A percentile compares a stretch with the other conserved stretches of the same genome.
Evolutionary conservation across 2,329 filamentous ascomycete genomes (phyloP).

Genomic region (Corniculantispora saksenae): DNA sequence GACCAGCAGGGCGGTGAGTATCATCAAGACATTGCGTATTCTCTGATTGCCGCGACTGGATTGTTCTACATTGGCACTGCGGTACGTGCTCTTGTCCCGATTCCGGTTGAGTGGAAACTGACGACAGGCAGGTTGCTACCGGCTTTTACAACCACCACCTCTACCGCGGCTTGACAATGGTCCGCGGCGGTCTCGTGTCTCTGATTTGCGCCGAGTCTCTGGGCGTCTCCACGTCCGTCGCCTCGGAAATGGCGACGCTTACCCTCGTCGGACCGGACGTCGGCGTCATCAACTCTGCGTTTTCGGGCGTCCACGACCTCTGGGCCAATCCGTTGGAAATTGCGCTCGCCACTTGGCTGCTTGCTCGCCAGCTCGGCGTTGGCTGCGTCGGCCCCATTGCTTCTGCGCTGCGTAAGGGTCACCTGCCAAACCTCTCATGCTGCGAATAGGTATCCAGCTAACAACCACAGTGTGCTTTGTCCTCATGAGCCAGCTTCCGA

Average conservation of each 20-base stretch:
- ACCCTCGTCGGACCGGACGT: slow-evolving; percentile 21
- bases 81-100: slow-evolving; percentile 13
- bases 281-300: slow-evolving; percentile 16
- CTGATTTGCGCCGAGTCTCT: slow-evolving; percentile 23
- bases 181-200: slow-evolving; percentile 31
- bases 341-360: slow-evolving; percentile 18
- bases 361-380: slow-evolving; percentile 19
- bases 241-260: slow-evolving; percentile 2
- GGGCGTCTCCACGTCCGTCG: neutral
- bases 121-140: slow-evolving; percentile 17
- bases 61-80: slow-evolving; percentile 24
- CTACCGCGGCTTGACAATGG: slow-evolving; percentile 32
- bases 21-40: slow-evolving; percentile 21
- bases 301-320: slow-evolving; percentile 19
- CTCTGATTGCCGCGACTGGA: slow-evolving; percentile 23
- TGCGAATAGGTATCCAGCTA: neutral
- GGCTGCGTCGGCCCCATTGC: slow-evolving; percentile 21
- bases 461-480: slow-evolving; percentile 18
- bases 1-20: slow-evolving; percentile 12
- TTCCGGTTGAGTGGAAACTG: neutral
- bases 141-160: slow-evolving; percentile 29
- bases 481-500: slow-evolving; percentile 20
- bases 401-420: slow-evolving; percentile 15
- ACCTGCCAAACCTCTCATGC: neutral
- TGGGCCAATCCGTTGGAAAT: slow-evolving; percentile 22